A percentile compares a stretch with the other conserved stretches of the same genome.
phyloP scores from a whole-genome alignment of 805 yeast species.

The Saccharomycopsis sp. region DNA sequence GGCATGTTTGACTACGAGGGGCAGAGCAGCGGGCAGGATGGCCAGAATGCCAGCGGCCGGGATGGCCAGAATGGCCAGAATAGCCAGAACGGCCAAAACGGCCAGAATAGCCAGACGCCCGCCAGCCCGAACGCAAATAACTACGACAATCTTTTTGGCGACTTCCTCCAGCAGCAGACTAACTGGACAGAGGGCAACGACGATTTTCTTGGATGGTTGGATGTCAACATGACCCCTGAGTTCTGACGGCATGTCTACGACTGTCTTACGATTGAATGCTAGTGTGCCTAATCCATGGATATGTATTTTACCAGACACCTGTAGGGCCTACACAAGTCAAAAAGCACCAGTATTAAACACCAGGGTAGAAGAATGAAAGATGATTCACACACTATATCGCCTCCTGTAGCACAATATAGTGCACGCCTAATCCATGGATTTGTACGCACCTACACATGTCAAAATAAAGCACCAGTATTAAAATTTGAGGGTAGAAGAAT shows the following conservation, averaged over 20 bases:
- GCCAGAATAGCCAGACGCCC: too few relatives aligned
- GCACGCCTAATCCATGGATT: too few relatives aligned
- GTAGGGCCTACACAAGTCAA: too few relatives aligned
- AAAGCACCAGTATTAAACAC: too few relatives aligned
- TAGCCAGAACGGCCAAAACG: too few relatives aligned
- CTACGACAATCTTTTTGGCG: slow-evolving; percentile 36
- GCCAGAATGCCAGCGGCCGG: too few relatives aligned
- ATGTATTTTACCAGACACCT: background rate
- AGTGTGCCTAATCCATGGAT: background rate
- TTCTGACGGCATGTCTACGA: slow-evolving; percentile 30
- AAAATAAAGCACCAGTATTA: background rate
- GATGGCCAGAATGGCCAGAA: too few relatives aligned
- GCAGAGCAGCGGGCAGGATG: too few relatives aligned
- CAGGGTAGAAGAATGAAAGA: too few relatives aligned
- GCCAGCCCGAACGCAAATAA: slow-evolving; percentile 20
- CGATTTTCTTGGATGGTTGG: slow-evolving; percentile 93
- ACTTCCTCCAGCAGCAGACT: slow-evolving; percentile 70
- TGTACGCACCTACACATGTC: background rate
- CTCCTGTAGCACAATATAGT: too few relatives aligned
- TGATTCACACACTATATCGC: too few relatives aligned
- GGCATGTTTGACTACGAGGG: too few relatives aligned
- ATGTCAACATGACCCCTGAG: slow-evolving; percentile 65
- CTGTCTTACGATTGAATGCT: background rate
- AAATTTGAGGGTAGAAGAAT: background rate
- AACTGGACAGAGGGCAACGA: slow-evolving; percentile 86